Evolutionary conservation across 2,329 filamentous ascomycete genomes (phyloP).

Genomic region (Phaeomoniella chlamydospora): DNA sequence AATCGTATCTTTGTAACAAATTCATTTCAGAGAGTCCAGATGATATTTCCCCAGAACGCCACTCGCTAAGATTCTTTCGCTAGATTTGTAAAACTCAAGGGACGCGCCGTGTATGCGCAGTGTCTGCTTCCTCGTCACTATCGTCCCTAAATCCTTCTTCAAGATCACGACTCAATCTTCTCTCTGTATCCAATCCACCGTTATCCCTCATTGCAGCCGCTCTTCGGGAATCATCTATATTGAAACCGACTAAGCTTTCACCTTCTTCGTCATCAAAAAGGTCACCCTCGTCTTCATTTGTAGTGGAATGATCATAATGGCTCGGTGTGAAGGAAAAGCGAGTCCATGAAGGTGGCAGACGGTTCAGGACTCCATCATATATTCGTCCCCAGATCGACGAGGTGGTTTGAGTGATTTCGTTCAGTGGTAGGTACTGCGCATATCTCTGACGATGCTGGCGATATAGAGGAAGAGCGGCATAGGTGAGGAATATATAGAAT

Average conservation of each 20-base stretch:
- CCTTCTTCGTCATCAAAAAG: conserved; percentile 57
- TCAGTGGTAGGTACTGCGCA: conserved; percentile 58
- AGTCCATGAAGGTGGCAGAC: conserved; percentile 27
- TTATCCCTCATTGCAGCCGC: conserved; percentile 27
- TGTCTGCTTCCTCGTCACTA: conserved; percentile 48
- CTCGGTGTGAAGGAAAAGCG: conserved; percentile 21
- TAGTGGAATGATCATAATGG: conserved; percentile 21
- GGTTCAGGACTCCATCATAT: conserved; percentile 24
- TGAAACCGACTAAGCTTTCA: conserved; percentile 33
- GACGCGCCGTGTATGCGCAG: no score
- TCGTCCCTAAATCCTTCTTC: conserved; percentile 64
- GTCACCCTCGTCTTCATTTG: conserved; percentile 40
- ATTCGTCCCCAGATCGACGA: conserved; percentile 37
- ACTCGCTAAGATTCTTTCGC: no score
- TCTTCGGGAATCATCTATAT: conserved; percentile 34
- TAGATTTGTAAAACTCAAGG: no score
- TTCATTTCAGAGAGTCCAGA: no score
- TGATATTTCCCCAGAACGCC: no score
- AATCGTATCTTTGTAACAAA: no score
- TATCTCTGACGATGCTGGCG: conserved; percentile 56
- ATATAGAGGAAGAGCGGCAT: conserved; percentile 53
- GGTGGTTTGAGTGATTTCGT: conserved; percentile 36
- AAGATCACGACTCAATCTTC: conserved; percentile 63
- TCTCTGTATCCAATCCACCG: conserved; percentile 34
- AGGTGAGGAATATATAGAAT: conserved; percentile 52